Evolutionary conservation across 768 basidiomycete species (phyloP), one percentile per base, ranked within the genome.

Genomic region (Russula lepida): DNA sequence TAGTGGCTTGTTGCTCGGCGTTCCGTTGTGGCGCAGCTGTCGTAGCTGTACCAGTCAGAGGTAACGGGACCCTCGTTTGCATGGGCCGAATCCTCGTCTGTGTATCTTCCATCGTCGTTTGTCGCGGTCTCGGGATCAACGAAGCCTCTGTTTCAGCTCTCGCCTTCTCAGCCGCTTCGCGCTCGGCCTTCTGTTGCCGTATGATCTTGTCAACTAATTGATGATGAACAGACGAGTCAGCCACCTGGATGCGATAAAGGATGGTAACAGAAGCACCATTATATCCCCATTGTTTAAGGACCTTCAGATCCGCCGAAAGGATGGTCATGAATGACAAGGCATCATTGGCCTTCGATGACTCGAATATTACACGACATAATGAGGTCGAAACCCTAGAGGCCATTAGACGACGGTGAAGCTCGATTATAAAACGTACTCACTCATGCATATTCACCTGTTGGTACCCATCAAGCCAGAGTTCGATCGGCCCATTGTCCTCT

Each of bases 311-410:
- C 0, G 95, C 97, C 0, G 92, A 92, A 19, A 99, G 78, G 55
- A 99, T 92, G 0, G 94, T 97, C 83, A 92, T 89, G 66, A 98
- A 87, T 7, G 98, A 71, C 7, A 99, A 77, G 0, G 89, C 83
- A 70, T 99, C 95, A 69, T 94, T 92, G 27, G 86, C 82, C 71
- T 89, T 88, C 1, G 85, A 85, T 8, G 82, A 79, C 58, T 88
- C 82, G 64, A 98, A 90, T 32, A 97, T 72, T 6, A 88, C 70
- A 19, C 85, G 84, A 70, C 91, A 92, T 30, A 98, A 75, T 1
- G 89, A 87, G 0, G 85, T 86, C 0, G 95, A 88, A 15, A 98
- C 86, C 72, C 93, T 95, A 44, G 59, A 17, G 19, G 19, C 32
- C n/a, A 48, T 15, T 59, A 44, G 50, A 28, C 35, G 48, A 58